Conservation (phyloP, 2,329 filamentous ascomycete genomes). For the Clarireedia paspali region DNA sequence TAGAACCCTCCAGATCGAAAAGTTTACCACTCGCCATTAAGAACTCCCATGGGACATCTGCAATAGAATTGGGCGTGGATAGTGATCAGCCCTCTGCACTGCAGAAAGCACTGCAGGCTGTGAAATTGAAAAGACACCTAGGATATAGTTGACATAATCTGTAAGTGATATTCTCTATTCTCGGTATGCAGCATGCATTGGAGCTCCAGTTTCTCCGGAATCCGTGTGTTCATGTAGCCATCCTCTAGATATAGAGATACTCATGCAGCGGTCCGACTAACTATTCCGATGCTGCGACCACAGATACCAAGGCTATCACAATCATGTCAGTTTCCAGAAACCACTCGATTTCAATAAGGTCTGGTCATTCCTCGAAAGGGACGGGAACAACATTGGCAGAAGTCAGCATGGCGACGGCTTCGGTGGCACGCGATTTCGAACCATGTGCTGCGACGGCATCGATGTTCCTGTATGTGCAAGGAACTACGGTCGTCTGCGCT, state of each 20-base stretch:
- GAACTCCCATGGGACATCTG: constrained; percentile 28
- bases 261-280: constrained; percentile 27
- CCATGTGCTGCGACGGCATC: constrained; percentile 87
- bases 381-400: constrained; percentile 41
- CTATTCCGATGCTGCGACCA: constrained; percentile 14
- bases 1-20: not conserved
- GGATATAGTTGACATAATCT: constrained; percentile 13
- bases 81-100: constrained; percentile 29
- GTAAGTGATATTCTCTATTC: constrained; percentile 21
- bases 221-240: constrained; percentile 17
- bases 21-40: constrained; percentile 19
- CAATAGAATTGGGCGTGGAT: constrained; percentile 27
- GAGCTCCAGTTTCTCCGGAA: constrained; percentile 14
- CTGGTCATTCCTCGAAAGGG: constrained; percentile 41
- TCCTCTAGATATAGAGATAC: constrained; percentile 16
- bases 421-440: constrained; percentile 57
- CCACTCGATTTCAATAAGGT: constrained; percentile 51
- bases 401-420: constrained; percentile 42
- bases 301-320: constrained; percentile 21
- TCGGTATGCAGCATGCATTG: constrained; percentile 16
- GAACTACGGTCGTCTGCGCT: constrained; percentile 73
- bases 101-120: constrained; percentile 25
- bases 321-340: constrained; percentile 40
- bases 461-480: constrained; percentile 83
- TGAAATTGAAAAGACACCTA: constrained; percentile 26